phyloP scores from a whole-genome alignment of 1,284 basidiomycete species.

The Ganoderma resinaceum region DNA sequence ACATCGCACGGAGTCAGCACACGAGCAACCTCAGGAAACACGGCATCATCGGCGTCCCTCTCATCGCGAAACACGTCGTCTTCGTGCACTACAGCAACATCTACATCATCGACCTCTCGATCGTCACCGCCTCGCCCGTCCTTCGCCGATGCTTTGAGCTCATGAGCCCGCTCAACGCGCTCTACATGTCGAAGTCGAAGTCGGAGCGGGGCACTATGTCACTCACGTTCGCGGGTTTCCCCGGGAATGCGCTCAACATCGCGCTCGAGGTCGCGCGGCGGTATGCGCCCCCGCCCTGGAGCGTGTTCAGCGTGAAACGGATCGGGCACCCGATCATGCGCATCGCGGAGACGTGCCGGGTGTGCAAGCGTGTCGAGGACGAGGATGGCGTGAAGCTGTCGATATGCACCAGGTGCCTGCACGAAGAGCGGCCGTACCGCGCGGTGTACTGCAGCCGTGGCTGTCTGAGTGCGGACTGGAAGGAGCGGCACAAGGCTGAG shows the following conservation, averaged over 20 bases:
- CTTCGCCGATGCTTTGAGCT: not conserved
- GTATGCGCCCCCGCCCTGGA: not conserved
- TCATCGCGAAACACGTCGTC: not conserved
- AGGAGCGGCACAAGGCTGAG: not conserved
- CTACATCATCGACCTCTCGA: not conserved
- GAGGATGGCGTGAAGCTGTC: not conserved
- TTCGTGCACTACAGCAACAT: conserved; percentile 1
- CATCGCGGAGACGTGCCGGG: not conserved
- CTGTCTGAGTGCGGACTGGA: not conserved
- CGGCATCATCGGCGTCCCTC: not conserved
- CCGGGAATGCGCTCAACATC: not conserved
- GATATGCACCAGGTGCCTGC: not conserved
- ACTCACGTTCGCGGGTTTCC: not conserved
- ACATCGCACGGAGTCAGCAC: not conserved
- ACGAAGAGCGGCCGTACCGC: not conserved
- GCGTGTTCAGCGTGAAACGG: not conserved
- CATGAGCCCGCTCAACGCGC: not conserved
- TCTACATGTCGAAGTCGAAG: not conserved
- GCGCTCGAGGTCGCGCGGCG: not conserved
- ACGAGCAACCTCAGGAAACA: not conserved
- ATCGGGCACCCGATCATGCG: not conserved
- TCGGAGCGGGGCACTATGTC: not conserved
- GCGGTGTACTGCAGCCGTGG: not conserved
- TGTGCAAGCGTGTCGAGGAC: not conserved
- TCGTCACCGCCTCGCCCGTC: not conserved